These are phyloP conservation scores for Podospora pseudopauciseta DNA, from an alignment of 495 filamentous ascomycete species.

Conservation along the genomic window DNA sequence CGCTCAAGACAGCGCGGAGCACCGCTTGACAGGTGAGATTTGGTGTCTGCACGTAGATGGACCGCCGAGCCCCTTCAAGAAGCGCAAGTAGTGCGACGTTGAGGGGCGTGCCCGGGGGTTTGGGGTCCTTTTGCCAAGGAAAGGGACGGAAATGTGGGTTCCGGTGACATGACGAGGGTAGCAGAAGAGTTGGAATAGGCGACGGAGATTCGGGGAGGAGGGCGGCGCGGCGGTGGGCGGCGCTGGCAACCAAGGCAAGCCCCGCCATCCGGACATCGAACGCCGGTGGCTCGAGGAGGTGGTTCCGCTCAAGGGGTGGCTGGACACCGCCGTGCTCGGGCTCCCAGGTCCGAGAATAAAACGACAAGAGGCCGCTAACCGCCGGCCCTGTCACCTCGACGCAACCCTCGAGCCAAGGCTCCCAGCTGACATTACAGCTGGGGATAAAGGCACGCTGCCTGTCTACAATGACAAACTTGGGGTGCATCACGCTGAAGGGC, in stretches of 20 bases:
- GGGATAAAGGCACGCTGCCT: slow-evolving; percentile 56
- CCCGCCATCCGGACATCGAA: slow-evolving; percentile 13
- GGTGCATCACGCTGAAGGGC: slow-evolving; percentile 73
- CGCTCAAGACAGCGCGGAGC: slow-evolving; percentile 50
- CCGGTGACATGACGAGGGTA: slow-evolving; percentile 65
- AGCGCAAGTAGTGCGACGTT: slow-evolving; percentile 59
- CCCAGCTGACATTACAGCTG: slow-evolving; percentile 74
- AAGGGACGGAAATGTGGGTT: slow-evolving; percentile 53
- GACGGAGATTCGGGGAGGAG: neutral
- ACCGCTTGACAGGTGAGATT: slow-evolving; percentile 63
- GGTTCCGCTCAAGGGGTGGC: neutral
- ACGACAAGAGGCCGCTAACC: slow-evolving; percentile 51
- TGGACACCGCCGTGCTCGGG: slow-evolving; percentile 13
- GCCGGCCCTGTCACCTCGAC: slow-evolving; percentile 56
- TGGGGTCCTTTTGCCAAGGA: slow-evolving; percentile 42
- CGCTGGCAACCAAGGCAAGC: slow-evolving; percentile 15
- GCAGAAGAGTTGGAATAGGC: slow-evolving; percentile 49
- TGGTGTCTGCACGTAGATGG: slow-evolving; percentile 65
- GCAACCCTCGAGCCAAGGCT: slow-evolving; percentile 70
- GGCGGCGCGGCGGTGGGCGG: slow-evolving; percentile 15
- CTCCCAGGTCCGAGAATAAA: slow-evolving; percentile 60
- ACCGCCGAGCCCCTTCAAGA: slow-evolving; percentile 46
- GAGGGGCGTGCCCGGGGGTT: slow-evolving; percentile 59
- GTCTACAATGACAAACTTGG: slow-evolving; percentile 72
- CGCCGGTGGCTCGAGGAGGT: neutral